Evolutionary conservation across 2,329 filamentous ascomycete species (phyloP).

Genomic region (Rugonectria rugulosa): DNA sequence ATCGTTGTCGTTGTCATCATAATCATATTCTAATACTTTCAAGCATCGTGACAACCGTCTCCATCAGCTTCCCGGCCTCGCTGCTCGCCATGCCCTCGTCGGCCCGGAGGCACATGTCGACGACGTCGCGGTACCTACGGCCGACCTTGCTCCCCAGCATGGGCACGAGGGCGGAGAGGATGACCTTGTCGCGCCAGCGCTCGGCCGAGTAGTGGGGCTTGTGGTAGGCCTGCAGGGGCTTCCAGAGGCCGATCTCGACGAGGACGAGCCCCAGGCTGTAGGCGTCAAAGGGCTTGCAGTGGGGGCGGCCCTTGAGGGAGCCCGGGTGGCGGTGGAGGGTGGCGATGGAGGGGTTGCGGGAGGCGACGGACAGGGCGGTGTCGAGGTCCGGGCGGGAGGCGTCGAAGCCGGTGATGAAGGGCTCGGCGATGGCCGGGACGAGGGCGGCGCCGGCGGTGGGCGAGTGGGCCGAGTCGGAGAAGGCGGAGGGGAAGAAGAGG

Average conservation of each 20-base stretch:
- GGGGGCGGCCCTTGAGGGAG: constrained; percentile 50
- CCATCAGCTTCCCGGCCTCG: constrained; percentile 51
- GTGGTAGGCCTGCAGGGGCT: constrained; percentile 50
- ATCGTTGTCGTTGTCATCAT: not conserved
- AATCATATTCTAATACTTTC: constrained; percentile 47
- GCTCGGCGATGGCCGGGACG: constrained; percentile 50
- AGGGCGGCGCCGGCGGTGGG: constrained; percentile 45
- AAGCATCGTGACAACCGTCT: constrained; percentile 50
- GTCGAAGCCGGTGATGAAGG: constrained; percentile 62
- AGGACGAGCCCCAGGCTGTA: constrained; percentile 61
- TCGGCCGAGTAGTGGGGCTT: constrained; percentile 52
- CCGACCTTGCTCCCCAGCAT: constrained; percentile 52
- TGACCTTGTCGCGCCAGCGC: constrained; percentile 52
- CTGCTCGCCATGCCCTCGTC: constrained; percentile 47
- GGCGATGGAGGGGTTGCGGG: constrained; percentile 51
- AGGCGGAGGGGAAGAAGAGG: constrained; percentile 58
- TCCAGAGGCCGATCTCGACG: constrained; percentile 60
- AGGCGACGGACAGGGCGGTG: constrained; percentile 56
- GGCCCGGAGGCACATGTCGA: constrained; percentile 50
- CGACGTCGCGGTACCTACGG: constrained; percentile 49
- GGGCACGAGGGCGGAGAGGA: constrained; percentile 50
- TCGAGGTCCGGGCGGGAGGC: constrained; percentile 60
- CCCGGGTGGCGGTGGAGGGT: constrained; percentile 57
- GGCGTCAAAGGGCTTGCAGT: constrained; percentile 59
- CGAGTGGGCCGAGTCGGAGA: constrained; percentile 44